phyloP scores from a whole-genome alignment of 2,329 filamentous ascomycete species.

The Zasmidium angulare region DNA sequence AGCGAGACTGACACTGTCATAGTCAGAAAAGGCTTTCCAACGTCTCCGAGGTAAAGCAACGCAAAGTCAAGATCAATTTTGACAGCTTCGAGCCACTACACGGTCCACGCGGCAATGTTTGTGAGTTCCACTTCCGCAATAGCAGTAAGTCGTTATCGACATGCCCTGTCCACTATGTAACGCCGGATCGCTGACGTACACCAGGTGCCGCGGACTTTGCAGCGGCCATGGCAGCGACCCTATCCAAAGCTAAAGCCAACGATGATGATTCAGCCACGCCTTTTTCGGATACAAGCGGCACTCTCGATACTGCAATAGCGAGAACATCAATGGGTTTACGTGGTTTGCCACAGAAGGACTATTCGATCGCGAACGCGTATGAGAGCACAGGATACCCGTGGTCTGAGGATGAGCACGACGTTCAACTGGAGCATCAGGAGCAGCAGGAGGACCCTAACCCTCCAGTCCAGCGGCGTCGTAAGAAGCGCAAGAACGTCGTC shows the following conservation, averaged over 20 bases:
- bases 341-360: too few relatives aligned
- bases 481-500: not conserved
- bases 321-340: too few relatives aligned
- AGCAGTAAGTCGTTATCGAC: not conserved
- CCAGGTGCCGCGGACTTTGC: not conserved
- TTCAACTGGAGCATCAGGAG: too few relatives aligned
- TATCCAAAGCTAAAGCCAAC: not conserved
- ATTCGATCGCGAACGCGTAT: too few relatives aligned
- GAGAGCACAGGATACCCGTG: too few relatives aligned
- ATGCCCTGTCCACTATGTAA: not conserved
- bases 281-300: not conserved
- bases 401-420: too few relatives aligned
- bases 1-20: not conserved
- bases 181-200: not conserved
- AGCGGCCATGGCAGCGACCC: not conserved
- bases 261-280: not conserved
- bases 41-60: not conserved
- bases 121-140: conserved; percentile 1
- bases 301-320: not conserved
- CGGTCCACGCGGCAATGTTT: not conserved
- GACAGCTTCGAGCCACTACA: not conserved
- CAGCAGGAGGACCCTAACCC: too few relatives aligned
- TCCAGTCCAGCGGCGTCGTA: too few relatives aligned
- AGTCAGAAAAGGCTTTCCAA: not conserved
- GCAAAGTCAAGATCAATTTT: not conserved